Percentiles rank a stretch among this genome's conserved stretches.
Conservation (phyloP, 306 rosid genomes). For the Corylus americana region DNA sequence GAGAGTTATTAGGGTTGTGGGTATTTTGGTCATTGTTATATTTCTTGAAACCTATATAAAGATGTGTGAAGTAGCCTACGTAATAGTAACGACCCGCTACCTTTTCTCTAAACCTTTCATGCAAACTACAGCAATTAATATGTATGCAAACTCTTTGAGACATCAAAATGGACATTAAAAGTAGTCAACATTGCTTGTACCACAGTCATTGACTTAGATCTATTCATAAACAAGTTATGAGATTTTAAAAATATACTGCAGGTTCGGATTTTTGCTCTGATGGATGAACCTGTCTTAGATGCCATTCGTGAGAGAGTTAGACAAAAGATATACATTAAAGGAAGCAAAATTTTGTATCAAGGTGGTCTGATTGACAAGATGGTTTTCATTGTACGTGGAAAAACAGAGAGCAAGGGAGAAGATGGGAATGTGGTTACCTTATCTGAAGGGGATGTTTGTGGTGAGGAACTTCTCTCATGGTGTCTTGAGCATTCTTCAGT, state of each 20-base stretch:
- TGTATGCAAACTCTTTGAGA: neutral
- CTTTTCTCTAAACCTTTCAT: no score
- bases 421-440: slow-evolving; percentile 56
- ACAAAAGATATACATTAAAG: slow-evolving; percentile 75
- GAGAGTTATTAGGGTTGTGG: no score
- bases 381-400: slow-evolving; percentile 84
- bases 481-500: slow-evolving; percentile 78
- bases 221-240: neutral
- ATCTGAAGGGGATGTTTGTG: slow-evolving; percentile 78
- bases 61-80: no score
- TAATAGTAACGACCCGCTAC: no score
- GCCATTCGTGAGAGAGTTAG: slow-evolving; percentile 73
- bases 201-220: neutral
- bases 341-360: slow-evolving; percentile 54
- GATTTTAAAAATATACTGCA: slow-evolving; percentile 21
- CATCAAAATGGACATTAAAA: neutral
- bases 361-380: slow-evolving; percentile 81
- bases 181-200: neutral
- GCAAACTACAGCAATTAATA: no score
- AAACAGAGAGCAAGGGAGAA: slow-evolving; percentile 68
- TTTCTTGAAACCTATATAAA: no score
- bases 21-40: no score
- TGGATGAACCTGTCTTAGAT: slow-evolving; percentile 79
- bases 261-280: slow-evolving; percentile 76
- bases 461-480: slow-evolving; percentile 91